Conservation (phyloP, 305 asterid genomes). For the Plantago coronopus region DNA sequence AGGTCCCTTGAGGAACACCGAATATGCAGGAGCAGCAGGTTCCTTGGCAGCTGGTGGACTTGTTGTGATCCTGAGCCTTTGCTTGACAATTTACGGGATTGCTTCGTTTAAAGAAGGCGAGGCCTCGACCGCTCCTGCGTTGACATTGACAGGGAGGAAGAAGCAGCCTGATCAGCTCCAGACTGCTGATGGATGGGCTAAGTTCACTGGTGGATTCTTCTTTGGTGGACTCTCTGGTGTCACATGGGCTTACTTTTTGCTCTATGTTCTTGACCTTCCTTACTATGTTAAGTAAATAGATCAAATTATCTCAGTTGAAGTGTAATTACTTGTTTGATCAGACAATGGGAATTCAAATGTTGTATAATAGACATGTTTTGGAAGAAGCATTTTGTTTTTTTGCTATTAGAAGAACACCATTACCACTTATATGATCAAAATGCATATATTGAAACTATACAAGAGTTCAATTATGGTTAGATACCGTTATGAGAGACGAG, state of each 20-base stretch:
- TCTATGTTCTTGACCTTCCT: conserved; percentile 62
- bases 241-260: conserved; percentile 57
- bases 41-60: conserved; percentile 90
- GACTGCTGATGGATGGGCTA: conserved; percentile 60
- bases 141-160: conserved; percentile 88
- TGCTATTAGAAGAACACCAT: too few species aligned
- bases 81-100: conserved; percentile 77
- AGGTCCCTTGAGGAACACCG: conserved; percentile 80
- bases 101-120: conserved; percentile 87
- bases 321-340: conserved; percentile 13
- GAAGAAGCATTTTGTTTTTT: too few species aligned
- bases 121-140: conserved; percentile 67
- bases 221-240: conserved; percentile 64
- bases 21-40: conserved; percentile 64
- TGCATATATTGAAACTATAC: too few species aligned
- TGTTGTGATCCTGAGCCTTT: conserved; percentile 73
- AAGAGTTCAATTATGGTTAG: too few species aligned
- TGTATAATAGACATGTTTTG: conserved; percentile 28
- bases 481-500: too few species aligned
- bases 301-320: background rate
- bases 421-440: too few species aligned
- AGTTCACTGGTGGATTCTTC: conserved; percentile 57
- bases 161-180: conserved; percentile 86
- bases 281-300: conserved; percentile 48
- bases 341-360: conserved; percentile 20